These are phyloP conservation scores for Pestalotiopsis sp. DNA, from an alignment of 2,329 filamentous ascomycete species.

Conservation along the genomic window DNA sequence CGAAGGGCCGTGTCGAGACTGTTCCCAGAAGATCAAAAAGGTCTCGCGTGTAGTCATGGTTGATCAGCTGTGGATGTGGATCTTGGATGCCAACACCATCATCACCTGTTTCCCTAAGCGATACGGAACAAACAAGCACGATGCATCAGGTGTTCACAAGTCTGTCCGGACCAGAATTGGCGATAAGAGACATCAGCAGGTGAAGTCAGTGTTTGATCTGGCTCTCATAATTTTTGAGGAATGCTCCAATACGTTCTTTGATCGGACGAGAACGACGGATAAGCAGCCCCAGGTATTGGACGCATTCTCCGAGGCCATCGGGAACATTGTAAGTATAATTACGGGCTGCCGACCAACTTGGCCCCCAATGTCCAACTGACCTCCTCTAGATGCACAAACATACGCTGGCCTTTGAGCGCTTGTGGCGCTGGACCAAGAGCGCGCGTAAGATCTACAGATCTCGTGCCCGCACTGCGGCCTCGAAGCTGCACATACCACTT, in stretches of 20 bases:
- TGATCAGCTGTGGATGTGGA: slow-evolving; percentile 48
- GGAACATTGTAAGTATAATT: slow-evolving; percentile 36
- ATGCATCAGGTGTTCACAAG: slow-evolving; percentile 42
- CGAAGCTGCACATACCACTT: slow-evolving; percentile 30
- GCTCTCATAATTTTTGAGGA: slow-evolving; percentile 44
- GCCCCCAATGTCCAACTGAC: neutral
- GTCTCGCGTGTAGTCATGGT: slow-evolving; percentile 40
- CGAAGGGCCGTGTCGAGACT: slow-evolving; percentile 16
- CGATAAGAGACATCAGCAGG: slow-evolving; percentile 23
- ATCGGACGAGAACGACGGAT: slow-evolving; percentile 34
- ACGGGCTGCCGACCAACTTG: no score
- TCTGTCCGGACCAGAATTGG: slow-evolving; percentile 37
- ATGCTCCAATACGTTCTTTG: slow-evolving; percentile 43
- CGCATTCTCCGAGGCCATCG: slow-evolving; percentile 44
- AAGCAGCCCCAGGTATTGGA: slow-evolving; percentile 42
- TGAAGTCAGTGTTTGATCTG: slow-evolving; percentile 43
- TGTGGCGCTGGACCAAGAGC: slow-evolving; percentile 38
- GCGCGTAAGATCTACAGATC: slow-evolving; percentile 24
- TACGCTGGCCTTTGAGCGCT: slow-evolving; percentile 37
- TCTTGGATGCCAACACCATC: slow-evolving; percentile 40
- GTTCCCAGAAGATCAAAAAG: slow-evolving; percentile 20
- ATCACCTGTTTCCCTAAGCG: slow-evolving; percentile 44
- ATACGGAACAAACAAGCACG: slow-evolving; percentile 44
- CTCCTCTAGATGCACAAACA: slow-evolving; percentile 38
- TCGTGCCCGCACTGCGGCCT: slow-evolving; percentile 21